Conservation (phyloP, 1,284 basidiomycete species). For the Microbotryum intermedium region DNA sequence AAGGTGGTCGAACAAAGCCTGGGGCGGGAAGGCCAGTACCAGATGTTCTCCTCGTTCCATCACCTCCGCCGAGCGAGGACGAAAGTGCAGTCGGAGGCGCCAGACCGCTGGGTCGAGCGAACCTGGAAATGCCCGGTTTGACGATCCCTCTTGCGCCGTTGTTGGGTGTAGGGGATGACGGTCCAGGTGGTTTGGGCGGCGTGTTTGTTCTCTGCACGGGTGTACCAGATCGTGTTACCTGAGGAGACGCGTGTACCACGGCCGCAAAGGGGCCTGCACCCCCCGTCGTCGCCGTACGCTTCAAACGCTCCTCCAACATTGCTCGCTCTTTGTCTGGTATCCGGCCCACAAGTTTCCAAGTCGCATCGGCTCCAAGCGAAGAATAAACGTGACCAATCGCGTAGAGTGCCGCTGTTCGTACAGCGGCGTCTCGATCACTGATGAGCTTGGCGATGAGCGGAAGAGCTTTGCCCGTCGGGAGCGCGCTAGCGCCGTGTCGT, state of each 20-base stretch:
- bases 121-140: neutral
- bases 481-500: conserved; percentile 69
- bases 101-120: neutral
- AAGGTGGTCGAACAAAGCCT: conserved; percentile 5
- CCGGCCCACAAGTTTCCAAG: conserved; percentile 68
- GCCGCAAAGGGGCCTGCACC: too few relatives aligned
- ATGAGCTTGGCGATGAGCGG: conserved; percentile 70
- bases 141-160: neutral
- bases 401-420: conserved; percentile 71
- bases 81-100: too few relatives aligned
- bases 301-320: conserved; percentile 79
- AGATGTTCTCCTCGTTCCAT: neutral
- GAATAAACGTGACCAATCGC: conserved; percentile 75
- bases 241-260: too few relatives aligned
- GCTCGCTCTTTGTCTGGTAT: conserved; percentile 79
- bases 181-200: too few relatives aligned
- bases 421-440: conserved; percentile 75
- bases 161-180: too few relatives aligned
- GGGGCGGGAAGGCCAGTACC: conserved; percentile 7
- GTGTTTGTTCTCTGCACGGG: too few relatives aligned
- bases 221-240: too few relatives aligned
- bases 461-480: conserved; percentile 62
- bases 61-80: too few relatives aligned
- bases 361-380: conserved; percentile 65
- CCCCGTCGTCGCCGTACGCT: conserved; percentile 54